Conservation (phyloP, 2,329 filamentous ascomycete species). For the Diaporthe ilicicola region DNA sequence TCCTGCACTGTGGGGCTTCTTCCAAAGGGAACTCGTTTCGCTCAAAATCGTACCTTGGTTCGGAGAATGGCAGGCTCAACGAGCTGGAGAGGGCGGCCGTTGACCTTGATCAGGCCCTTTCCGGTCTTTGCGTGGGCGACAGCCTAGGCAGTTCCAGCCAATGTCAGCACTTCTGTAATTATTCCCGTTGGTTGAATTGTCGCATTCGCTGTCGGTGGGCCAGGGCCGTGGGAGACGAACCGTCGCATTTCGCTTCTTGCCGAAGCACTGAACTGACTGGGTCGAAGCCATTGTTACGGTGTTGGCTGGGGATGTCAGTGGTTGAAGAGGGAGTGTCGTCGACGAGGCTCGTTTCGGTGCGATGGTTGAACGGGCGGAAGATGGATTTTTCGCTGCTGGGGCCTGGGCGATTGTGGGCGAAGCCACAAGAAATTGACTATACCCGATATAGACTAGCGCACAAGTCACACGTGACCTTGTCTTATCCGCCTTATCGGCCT, state of each 20-base stretch:
- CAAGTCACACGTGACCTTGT: conserved; percentile 29
- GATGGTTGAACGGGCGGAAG: conserved; percentile 20
- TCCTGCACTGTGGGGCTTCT: not conserved
- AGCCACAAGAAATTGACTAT: not conserved
- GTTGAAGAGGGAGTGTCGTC: conserved; percentile 26
- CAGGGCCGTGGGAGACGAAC: conserved; percentile 41
- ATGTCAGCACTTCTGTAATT: conserved; percentile 32
- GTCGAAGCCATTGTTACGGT: conserved; percentile 75
- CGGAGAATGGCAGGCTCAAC: conserved; percentile 96
- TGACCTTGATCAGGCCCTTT: conserved; percentile 93
- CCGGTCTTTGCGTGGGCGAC: conserved; percentile 39
- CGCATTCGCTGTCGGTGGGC: conserved; percentile 14
- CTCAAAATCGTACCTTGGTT: conserved; percentile 78
- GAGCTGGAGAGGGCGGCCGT: conserved; percentile 93
- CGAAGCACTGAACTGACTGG: conserved; percentile 96
- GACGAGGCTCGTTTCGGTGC: conserved; percentile 15
- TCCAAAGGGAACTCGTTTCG: conserved; percentile 6
- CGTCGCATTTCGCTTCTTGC: conserved; percentile 95
- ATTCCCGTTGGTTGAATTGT: conserved; percentile 20
- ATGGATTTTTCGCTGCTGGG: conserved; percentile 29
- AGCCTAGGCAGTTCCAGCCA: conserved; percentile 27
- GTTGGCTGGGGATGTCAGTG: conserved; percentile 29
- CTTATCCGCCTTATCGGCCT: conserved; percentile 21
- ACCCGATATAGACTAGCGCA: not conserved
- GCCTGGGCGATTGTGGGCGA: conserved; percentile 29